Conservation (phyloP, 1,139 yeast genomes). For the Candida pseudocylindracea region DNA sequence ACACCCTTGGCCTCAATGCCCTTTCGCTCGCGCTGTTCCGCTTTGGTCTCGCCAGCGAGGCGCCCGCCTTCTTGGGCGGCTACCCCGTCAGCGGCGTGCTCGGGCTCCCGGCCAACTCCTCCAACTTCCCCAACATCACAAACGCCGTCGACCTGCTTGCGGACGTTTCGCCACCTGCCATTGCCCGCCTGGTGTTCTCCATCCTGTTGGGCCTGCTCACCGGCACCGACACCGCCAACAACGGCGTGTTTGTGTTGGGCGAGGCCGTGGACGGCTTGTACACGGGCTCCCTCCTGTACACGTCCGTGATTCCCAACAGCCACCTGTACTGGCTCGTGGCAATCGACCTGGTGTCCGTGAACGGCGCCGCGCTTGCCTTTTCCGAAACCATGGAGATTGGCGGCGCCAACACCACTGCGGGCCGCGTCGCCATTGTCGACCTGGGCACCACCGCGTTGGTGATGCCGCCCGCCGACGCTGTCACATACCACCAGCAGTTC, state of each 20-base stretch:
- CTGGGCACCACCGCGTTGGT: conserved; percentile 48
- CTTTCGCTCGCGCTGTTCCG: conserved; percentile 11
- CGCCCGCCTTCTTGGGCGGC: conserved; percentile 27
- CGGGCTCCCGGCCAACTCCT: conserved; percentile 25
- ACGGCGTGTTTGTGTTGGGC: conserved; percentile 11
- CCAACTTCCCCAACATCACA: conserved; percentile 4
- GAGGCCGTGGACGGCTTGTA: conserved; percentile 5
- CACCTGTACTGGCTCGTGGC: conserved; percentile 30
- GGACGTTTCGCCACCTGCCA: conserved; percentile 2
- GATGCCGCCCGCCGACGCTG: conserved; percentile 33
- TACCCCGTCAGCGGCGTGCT: conserved; percentile 38
- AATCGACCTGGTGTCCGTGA: conserved; percentile 11
- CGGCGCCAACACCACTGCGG: conserved; percentile 6
- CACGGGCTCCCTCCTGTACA: conserved; percentile 10
- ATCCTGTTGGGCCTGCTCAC: conserved; percentile 4
- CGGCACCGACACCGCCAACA: conserved; percentile 5
- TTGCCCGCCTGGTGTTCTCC: conserved; percentile 8
- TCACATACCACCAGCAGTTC: conserved; percentile 17
- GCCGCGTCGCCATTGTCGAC: conserved; percentile 29
- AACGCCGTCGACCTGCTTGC: conserved; percentile 8
- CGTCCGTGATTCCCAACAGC: conserved; percentile 14
- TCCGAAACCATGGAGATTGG: too few relatives aligned
- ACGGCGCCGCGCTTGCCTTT: conserved; percentile 6
- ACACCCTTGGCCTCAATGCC: conserved; percentile 12
- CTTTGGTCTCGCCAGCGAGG: conserved; percentile 29